Evolutionary conservation across 2,329 filamentous ascomycete genomes (phyloP).

Genomic region (Trichothecium sympodiale): DNA sequence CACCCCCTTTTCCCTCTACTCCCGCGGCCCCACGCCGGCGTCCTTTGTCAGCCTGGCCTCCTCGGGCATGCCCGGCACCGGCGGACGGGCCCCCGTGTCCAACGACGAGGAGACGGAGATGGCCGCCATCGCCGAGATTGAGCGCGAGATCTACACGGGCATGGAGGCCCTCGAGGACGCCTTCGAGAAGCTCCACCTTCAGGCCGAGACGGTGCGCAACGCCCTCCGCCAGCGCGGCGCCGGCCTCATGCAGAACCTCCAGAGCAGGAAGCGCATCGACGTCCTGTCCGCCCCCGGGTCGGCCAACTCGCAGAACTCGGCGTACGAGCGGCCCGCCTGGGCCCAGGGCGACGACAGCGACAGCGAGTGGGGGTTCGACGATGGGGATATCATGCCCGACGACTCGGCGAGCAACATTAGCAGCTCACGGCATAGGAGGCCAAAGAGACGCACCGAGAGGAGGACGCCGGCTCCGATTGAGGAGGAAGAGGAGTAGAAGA

Average conservation of each 20-base stretch:
- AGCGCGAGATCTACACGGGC: slow-evolving; percentile 82
- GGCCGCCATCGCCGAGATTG: slow-evolving; percentile 77
- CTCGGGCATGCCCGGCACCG: slow-evolving; percentile 21
- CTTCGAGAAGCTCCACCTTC: slow-evolving; percentile 81
- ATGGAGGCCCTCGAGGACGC: slow-evolving; percentile 94
- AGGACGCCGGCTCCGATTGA: slow-evolving; percentile 63
- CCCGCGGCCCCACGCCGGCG: slow-evolving; percentile 44
- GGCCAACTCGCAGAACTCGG: slow-evolving; percentile 32
- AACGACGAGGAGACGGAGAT: slow-evolving; percentile 93
- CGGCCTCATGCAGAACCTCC: slow-evolving; percentile 57
- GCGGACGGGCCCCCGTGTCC: slow-evolving; percentile 54
- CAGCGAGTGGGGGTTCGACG: slow-evolving; percentile 47
- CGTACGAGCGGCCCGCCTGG: slow-evolving; percentile 31
- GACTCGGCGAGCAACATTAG: slow-evolving; percentile 74
- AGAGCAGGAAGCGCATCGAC: slow-evolving; percentile 45
- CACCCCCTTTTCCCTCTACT: slow-evolving; percentile 39
- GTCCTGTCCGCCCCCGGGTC: slow-evolving; percentile 37
- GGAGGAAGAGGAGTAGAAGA: slow-evolving; percentile 56
- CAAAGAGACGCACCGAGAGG: slow-evolving; percentile 56
- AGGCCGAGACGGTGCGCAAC: slow-evolving; percentile 69
- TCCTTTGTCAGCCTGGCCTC: slow-evolving; percentile 49
- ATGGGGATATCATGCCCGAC: slow-evolving; percentile 59
- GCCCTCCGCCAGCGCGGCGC: slow-evolving; percentile 73
- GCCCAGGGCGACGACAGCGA: slow-evolving; percentile 27
- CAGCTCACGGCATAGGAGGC: slow-evolving; percentile 55